Base-by-base conservation (phyloP, 768 basidiomycete species). In the Pleurotus citrinopileatus region DNA sequence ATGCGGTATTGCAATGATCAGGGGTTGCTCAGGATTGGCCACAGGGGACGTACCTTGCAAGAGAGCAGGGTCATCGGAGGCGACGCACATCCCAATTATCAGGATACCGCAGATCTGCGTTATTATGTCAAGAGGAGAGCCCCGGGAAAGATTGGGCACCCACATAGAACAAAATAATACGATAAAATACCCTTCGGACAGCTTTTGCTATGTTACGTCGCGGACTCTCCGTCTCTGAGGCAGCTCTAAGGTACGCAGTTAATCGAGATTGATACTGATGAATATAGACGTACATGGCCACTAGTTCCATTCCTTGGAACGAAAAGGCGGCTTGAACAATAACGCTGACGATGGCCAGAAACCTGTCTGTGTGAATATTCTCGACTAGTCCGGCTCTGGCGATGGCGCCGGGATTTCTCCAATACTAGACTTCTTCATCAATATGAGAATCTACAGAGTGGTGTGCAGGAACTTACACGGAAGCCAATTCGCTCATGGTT, bases 121-220 rank as follows among this genome's bases (percentile, higher is more conserved):
- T 25, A 40, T n/a, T n/a, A 9, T 42, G 22, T 52, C 26, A 17
- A 37, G n/a, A 32, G 15, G 3, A 2, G 15, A 15, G 22, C 19
- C 15, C 45, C 8, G 10, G n/a, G n/a, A n/a, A n/a, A n/a, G 22
- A 27, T 15, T 15, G 29, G 15, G 20, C 12, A 61, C 80, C 56
- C 56, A 83, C 80, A 60, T 91, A 92, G 77, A 92, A 92, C 25
- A 91, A 58, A 6, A 88, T 57, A 60, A 96, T 87, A 57, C 93
- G 84, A 70, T 82, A 89, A 67, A 91, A 89, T 3, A 94, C 89
- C 19, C 87, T 76, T 32, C 79, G 75, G 47, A 91, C 83, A 20
- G 90, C 89, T 63, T 83, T 89, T 20, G 82, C 73, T 58, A 94
- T 89, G 61, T 89, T 91, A 26, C 85, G 83, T 32, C 89, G 81